Base-by-base conservation (phyloP, 2,329 filamentous ascomycete genomes). In the Alternaria consortialis region DNA sequence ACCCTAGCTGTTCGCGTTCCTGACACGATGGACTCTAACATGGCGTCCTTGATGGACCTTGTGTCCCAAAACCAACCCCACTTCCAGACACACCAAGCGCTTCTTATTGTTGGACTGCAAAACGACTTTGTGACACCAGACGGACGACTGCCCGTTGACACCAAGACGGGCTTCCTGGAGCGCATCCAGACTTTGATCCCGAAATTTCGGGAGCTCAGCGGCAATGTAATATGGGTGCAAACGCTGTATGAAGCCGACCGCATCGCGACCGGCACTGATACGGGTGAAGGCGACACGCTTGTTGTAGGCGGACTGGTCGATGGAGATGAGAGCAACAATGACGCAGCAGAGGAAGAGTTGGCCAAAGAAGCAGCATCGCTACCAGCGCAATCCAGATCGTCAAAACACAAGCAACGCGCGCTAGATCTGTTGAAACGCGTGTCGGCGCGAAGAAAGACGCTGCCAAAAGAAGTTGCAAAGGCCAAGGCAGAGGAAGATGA, bases 91-190 rank as follows among this genome's bases (percentile, higher is more conserved):
- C 81, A 85, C 58, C 87, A 88, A 79, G 94, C 92, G 1, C 84
- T 99, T 43, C 83, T 98, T 20, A 82, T 96, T 17, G 85, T 97
- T 65, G 94, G 97, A 72, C 87, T 97, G 36, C 95, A 98, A 74
- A 93, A 96, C 71, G 94, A 97, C 77, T 97, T 98, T 72, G 81
- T 96, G 59, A 84, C 87, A 7, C 80, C 86, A 1, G 84, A 87
- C 52, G 91, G 91, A 56, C 86, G 88, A 27, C 80, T 97, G 20
- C 85, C 88, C 12, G 87, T 94, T 52, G 82, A 82, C 36, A 84
- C 87, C 43, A 87, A 88, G 3, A 79, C 85, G 4, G 86, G 87
- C 9, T 92, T 94, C 63, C 77, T 95, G 44, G 84, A 90, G 39
- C 87, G 87, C 29, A 86, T 93, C 42, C 81, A 88, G 20, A 79